Percentiles rank a stretch among this genome's conserved stretches.
Conservation (phyloP, 345 rosid species). For the Sisymbrium altissimum region DNA sequence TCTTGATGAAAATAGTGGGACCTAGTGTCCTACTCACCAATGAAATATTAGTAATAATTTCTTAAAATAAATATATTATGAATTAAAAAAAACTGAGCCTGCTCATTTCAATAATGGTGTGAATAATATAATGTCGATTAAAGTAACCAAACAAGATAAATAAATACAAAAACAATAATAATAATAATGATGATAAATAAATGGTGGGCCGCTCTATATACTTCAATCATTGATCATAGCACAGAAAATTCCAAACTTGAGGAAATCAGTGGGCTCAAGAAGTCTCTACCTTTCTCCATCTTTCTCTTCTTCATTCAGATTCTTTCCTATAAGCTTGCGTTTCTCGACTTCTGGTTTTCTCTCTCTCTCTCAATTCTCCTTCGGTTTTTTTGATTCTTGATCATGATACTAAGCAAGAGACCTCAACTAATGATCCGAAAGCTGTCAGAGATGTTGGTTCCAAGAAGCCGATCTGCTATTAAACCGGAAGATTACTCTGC, state of each 20-base stretch:
- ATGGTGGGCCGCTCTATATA: slow-evolving; percentile 24
- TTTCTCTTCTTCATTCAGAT: slow-evolving; percentile 19
- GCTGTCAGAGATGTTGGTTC: slow-evolving; percentile 56
- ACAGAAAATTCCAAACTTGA: slow-evolving; percentile 34
- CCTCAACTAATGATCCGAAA: slow-evolving; percentile 62
- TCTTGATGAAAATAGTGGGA: slow-evolving; percentile 23
- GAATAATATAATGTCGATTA: slow-evolving; percentile 14
- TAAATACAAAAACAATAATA: background rate
- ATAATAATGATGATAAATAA: background rate
- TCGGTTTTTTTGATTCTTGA: background rate
- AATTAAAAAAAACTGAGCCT: slow-evolving; percentile 23
- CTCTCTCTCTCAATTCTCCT: background rate
- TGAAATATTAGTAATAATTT: slow-evolving; percentile 3
- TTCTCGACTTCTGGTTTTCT: background rate
- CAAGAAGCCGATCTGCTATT: slow-evolving; percentile 42
- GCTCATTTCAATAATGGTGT: slow-evolving; percentile 33
- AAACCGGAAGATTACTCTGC: slow-evolving; percentile 35
- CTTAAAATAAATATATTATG: background rate
- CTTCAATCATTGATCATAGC: slow-evolving; percentile 31
- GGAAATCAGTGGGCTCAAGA: slow-evolving; percentile 30
- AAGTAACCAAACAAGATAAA: slow-evolving; percentile 19
- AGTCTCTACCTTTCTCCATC: slow-evolving; percentile 22
- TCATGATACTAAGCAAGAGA: slow-evolving; percentile 51
- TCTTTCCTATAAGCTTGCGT: slow-evolving; percentile 21
- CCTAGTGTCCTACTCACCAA: slow-evolving; percentile 15